Evolutionary conservation across 2,329 filamentous ascomycete genomes (phyloP), one percentile per base, ranked within the genome.

Genomic region (Fusarium papillatum): DNA sequence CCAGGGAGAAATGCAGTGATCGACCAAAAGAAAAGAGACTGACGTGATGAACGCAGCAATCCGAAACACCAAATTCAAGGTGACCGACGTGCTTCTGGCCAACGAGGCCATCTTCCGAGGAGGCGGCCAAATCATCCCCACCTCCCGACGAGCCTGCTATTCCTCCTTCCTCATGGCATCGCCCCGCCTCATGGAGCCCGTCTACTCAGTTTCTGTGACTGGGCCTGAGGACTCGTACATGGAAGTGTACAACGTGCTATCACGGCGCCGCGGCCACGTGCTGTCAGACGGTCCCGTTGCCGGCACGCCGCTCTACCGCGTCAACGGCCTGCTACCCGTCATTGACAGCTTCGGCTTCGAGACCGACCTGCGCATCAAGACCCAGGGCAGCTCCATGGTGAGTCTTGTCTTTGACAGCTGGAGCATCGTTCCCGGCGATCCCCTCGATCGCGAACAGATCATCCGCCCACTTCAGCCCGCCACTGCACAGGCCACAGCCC

Each of bases 291-390:
- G 95, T 0, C 96, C 96, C 17, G 95, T 99, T 72, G 95, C 96
- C 0, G 97, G 97, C 29, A 98, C 97, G 13, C 97, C 96, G 7
- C 90, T 99, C 14, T 98, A 98, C 85, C 93, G 94, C 26, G 96
- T 98, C 65, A 94, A 93, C 80, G 97, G 97, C 5, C 88, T 98
- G 62, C 92, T 99, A 68, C 97, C 97, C 13, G 97, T 98, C 71
- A 98, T 99, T 82, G 97, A 99, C 87, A 95, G 93, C 36, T 99
- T 99, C 81, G 97, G 97, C 24, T 98, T 99, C 84, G 97, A 99
- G 87, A 98, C 97, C 17, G 97, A 99, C 86, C 89, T 99, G 69
- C 90, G 97, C 74, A 98, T 98, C 81, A 96, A 98, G 85, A 98
- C 96, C 0, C 95, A 98, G 86, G 96, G 97, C 64, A 93, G 95